A percentile compares a stretch with the other conserved stretches of the same genome.
Evolutionary conservation across 129 eudicot species (phyloP).

Genomic region (Flaveria ramosissima): DNA sequence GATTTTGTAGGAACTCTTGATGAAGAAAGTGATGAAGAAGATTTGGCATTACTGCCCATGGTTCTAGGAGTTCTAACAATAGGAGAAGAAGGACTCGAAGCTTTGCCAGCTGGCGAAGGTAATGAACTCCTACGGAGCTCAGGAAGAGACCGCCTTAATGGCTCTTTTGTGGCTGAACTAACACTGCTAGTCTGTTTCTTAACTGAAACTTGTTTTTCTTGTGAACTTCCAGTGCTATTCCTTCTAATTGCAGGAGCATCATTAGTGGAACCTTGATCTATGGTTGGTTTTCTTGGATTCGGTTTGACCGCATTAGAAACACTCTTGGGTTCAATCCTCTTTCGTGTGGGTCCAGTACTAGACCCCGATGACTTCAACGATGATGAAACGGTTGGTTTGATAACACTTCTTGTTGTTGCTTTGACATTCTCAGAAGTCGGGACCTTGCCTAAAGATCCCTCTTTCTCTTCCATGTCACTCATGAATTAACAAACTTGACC

Average conservation of each 20-base stretch:
- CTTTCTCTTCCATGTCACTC: constrained; percentile 41
- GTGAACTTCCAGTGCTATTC: constrained; percentile 83
- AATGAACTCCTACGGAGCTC: constrained; percentile 58
- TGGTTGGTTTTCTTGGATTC: constrained; percentile 43
- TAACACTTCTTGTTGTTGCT: constrained; percentile 38
- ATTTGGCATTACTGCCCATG: constrained; percentile 30
- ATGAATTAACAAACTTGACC: constrained; percentile 19
- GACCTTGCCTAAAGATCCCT: constrained; percentile 40
- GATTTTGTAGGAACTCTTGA: constrained; percentile 60
- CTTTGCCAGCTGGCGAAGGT: constrained; percentile 45
- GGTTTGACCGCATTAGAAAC: constrained; percentile 40
- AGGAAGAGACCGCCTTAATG: constrained; percentile 76
- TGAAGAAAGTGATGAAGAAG: constrained; percentile 57
- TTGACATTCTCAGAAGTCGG: constrained; percentile 41
- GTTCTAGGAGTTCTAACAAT: constrained; percentile 51
- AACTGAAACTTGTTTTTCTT: constrained; percentile 48
- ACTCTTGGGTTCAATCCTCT: constrained; percentile 47
- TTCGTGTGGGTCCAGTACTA: constrained; percentile 38
- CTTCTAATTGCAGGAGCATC: constrained; percentile 64
- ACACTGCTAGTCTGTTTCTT: constrained; percentile 45
- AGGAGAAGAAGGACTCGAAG: constrained; percentile 55
- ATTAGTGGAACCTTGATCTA: constrained; percentile 36
- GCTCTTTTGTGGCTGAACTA: constrained; percentile 49
- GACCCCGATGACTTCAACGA: constrained; percentile 43
- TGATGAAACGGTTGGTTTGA: constrained; percentile 42